Conservation (phyloP, 495 filamentous ascomycete species). For the Podospora anserina region DNA sequence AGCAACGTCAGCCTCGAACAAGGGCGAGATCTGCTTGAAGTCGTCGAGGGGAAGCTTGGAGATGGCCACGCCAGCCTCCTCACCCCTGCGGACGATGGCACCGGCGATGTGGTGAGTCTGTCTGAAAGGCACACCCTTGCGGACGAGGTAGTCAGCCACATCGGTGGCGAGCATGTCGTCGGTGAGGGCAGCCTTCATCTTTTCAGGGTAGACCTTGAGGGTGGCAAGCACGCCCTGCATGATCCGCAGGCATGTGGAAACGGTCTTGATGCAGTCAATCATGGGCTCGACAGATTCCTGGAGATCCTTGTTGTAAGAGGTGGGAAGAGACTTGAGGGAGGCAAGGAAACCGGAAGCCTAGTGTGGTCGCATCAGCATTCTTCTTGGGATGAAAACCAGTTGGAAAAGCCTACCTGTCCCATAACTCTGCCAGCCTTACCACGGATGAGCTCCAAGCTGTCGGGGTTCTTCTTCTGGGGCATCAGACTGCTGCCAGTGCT, state of each 20-base stretch:
- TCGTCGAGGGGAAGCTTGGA: constrained; percentile 66
- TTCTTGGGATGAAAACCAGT: not conserved
- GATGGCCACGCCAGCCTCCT: constrained; percentile 69
- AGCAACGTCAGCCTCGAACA: constrained; percentile 73
- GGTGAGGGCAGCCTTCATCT: constrained; percentile 76
- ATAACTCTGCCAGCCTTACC: constrained; percentile 84
- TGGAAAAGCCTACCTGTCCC: constrained; percentile 62
- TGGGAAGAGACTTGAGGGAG: constrained; percentile 83
- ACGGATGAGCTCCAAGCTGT: constrained; percentile 81
- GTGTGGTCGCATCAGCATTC: not conserved
- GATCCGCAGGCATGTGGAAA: constrained; percentile 80
- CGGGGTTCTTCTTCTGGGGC: constrained; percentile 84
- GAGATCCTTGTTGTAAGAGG: constrained; percentile 92
- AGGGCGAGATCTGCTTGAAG: constrained; percentile 66
- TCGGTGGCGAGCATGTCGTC: constrained; percentile 72
- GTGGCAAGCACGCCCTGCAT: constrained; percentile 77
- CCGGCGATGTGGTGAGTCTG: constrained; percentile 92
- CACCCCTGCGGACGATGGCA: constrained; percentile 63
- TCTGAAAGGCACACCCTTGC: constrained; percentile 79
- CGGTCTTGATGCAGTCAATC: constrained; percentile 83
- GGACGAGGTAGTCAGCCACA: constrained; percentile 86
- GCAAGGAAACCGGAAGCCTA: constrained; percentile 67
- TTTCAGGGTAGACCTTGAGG: constrained; percentile 64
- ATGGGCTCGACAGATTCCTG: constrained; percentile 89
- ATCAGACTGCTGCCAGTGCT: constrained; percentile 80